A percentile compares a stretch with the other conserved stretches of the same genome.
Evolutionary conservation across 2,329 filamentous ascomycete genomes (phyloP).

Genomic region (Penicillium hesseltinei): DNA sequence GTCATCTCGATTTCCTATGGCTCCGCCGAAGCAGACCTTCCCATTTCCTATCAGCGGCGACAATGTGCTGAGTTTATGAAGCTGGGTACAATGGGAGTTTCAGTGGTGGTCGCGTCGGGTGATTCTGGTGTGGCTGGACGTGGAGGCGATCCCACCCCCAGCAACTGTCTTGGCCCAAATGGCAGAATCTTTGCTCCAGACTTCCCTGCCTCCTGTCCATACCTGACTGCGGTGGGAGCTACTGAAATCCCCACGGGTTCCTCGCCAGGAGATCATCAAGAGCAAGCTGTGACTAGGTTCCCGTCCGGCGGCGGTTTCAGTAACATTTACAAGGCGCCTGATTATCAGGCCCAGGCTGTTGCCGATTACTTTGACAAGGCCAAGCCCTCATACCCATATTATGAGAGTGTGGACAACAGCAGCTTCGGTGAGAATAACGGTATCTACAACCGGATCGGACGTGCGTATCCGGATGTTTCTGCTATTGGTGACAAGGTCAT

Average conservation of each 20-base stretch:
- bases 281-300: constrained; percentile 40
- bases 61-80: constrained; percentile 50
- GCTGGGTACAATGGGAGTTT: constrained; percentile 50
- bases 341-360: constrained; percentile 42
- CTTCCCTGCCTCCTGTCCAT: constrained; percentile 38
- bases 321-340: constrained; percentile 41
- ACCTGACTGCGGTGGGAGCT: constrained; percentile 40
- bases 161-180: constrained; percentile 35
- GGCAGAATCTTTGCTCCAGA: constrained; percentile 39
- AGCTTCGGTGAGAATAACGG: constrained; percentile 29
- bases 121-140: constrained; percentile 45
- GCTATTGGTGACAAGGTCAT: constrained; percentile 39
- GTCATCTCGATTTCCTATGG: constrained; percentile 41
- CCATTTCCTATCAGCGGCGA: constrained; percentile 36
- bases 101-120: constrained; percentile 48
- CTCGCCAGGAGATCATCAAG: constrained; percentile 30
- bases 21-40: constrained; percentile 33
- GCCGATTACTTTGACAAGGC: constrained; percentile 33
- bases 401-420: constrained; percentile 33
- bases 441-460: constrained; percentile 37
- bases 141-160: constrained; percentile 28
- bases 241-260: constrained; percentile 37
- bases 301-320: constrained; percentile 45
- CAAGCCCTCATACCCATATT: constrained; percentile 30
- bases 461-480: constrained; percentile 38